Evolutionary conservation across 176 grass and related monocot genomes (phyloP), one percentile per base, ranked within the genome.

Genomic region (Pontederia crassipes): DNA sequence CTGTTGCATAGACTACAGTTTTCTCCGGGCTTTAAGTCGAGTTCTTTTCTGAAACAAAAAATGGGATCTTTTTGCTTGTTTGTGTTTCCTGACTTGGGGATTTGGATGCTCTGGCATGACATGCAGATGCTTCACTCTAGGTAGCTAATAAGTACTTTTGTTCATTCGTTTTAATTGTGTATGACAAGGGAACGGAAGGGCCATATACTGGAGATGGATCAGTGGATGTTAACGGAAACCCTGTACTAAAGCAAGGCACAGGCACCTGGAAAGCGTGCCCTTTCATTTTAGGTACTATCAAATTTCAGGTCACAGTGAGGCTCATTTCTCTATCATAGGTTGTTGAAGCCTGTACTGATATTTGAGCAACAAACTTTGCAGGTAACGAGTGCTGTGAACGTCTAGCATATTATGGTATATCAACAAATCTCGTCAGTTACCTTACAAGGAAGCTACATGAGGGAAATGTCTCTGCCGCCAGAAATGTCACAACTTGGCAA

Each of bases 211-310:
- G 83, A 9, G 83, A 96, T 90, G 80, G 86, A 46, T 96, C 91
- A 47, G 83, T 90, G 4, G 81, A 78, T 57, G 82, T 72, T 29
- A 62, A 73, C 77, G 91, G 91, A 15, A 70, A 69, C 46, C 86
- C 91, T 58, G 59, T 90, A 73, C 70, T 82, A 67, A 96, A 90
- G 78, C 75, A 70, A 24, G 57, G 75, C 46, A 84, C 91, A 55
- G 91, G 91, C 57, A 96, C 87, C 55, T 96, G 91, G 91, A 87
- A 66, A 82, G 86, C 91, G 6, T 95, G 81, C 81, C 70, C 17
- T 56, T 85, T 82, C 18, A 96, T 96, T 77, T 72, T 96, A 60
- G 86, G 91, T 90, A 87, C 61, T 20, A 62, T 15, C 35, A 24
- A 71, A 2, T 52, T 48, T 3, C 73, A 62, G 27, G 52, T 11